phyloP scores from a whole-genome alignment of 768 basidiomycete species.

The Pulveroboletus frians region DNA sequence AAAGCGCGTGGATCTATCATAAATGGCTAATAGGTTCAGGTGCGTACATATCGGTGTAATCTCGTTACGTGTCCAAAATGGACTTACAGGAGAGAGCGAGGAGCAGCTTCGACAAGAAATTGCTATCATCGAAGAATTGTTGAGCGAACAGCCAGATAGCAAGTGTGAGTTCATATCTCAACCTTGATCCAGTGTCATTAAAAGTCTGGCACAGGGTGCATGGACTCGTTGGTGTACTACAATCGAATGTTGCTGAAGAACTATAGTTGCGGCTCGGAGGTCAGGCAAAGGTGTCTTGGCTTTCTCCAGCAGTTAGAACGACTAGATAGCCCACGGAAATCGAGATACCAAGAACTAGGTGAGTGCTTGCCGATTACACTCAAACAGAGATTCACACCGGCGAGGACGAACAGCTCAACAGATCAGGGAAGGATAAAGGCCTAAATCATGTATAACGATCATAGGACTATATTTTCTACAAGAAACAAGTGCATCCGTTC shows the following conservation, averaged over 20 bases:
- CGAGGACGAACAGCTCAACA: slow-evolving; percentile 18
- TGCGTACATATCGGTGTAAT: slow-evolving; percentile 26
- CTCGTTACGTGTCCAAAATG: not conserved
- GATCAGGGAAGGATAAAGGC: slow-evolving; percentile 5
- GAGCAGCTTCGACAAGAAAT: slow-evolving; percentile 71
- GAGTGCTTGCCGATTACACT: slow-evolving; percentile 14
- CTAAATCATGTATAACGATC: not conserved
- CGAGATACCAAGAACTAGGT: slow-evolving; percentile 69
- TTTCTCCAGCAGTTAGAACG: slow-evolving; percentile 51
- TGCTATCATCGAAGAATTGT: slow-evolving; percentile 68
- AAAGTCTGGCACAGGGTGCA: slow-evolving; percentile 62
- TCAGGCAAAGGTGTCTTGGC: slow-evolving; percentile 43
- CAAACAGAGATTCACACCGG: not conserved
- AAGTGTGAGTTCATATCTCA: slow-evolving; percentile 60
- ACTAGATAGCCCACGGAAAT: slow-evolving; percentile 61
- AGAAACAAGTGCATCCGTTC: not conserved
- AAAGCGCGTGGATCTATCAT: slow-evolving; percentile 98
- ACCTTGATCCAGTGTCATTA: not conserved
- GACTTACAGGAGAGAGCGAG: slow-evolving; percentile 49
- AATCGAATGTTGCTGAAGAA: slow-evolving; percentile 60
- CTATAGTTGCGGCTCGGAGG: slow-evolving; percentile 34
- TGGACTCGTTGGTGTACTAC: slow-evolving; percentile 88
- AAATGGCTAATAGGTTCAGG: slow-evolving; percentile 91
- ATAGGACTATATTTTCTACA: not conserved
- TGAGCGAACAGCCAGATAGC: slow-evolving; percentile 86